A percentile compares a stretch with the other conserved stretches of the same genome.
Conservation (phyloP, 441 rosid species). For the Geranium incanum region DNA sequence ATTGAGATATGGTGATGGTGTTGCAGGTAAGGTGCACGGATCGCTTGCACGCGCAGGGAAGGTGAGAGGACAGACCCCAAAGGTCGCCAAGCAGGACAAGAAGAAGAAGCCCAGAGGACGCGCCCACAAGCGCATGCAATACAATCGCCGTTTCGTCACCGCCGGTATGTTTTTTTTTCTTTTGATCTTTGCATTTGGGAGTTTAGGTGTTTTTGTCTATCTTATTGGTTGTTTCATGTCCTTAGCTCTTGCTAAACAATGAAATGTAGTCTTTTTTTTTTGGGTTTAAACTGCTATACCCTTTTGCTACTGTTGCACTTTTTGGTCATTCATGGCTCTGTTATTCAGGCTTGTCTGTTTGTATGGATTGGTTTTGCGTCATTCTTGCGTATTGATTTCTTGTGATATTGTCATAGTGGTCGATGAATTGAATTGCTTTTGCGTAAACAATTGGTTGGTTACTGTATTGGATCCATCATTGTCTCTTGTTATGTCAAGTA, state of each 20-base stretch:
- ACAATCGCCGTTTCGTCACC: conserved; percentile 24
- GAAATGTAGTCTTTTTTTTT: neutral
- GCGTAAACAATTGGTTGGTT: too few species aligned
- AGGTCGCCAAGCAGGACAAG: conserved; percentile 20
- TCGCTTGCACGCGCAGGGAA: conserved; percentile 22
- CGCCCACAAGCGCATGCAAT: conserved; percentile 22
- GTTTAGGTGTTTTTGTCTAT: neutral
- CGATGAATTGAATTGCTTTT: too few species aligned
- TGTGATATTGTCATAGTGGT: too few species aligned
- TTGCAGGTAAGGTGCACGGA: conserved; percentile 19
- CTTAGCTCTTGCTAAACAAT: neutral
- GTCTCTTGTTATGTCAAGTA: too few species aligned
- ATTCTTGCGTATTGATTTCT: too few species aligned
- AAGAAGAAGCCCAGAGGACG: conserved; percentile 23
- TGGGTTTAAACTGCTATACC: neutral
- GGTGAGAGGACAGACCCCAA: conserved; percentile 18
- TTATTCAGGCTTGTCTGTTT: neutral
- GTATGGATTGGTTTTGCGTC: neutral
- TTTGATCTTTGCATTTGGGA: neutral
- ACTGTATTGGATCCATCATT: too few species aligned
- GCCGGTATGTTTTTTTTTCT: conserved; percentile 5
- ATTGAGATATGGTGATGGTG: neutral
- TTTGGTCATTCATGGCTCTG: neutral
- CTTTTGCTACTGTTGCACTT: neutral
- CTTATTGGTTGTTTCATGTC: neutral